Evolutionary conservation across 768 basidiomycete genomes (phyloP).

Genomic region (Boletus insuetus): DNA sequence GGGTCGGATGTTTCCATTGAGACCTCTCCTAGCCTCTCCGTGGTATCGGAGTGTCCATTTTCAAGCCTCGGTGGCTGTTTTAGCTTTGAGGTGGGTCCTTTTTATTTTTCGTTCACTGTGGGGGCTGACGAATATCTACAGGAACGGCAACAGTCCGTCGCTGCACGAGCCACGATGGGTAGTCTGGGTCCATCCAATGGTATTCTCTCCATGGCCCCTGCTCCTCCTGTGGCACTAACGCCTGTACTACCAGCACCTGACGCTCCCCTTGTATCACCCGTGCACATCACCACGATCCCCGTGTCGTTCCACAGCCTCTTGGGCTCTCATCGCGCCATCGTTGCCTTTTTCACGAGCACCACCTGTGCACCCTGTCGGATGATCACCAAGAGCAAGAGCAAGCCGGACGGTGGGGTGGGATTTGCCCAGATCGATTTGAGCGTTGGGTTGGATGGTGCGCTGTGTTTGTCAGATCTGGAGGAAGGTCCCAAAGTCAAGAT

Average conservation of each 20-base stretch:
- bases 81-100: too few relatives aligned
- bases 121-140: too few relatives aligned
- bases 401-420: slow-evolving; percentile 47
- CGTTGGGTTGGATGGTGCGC: slow-evolving; percentile 56
- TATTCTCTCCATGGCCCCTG: too few relatives aligned
- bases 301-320: slow-evolving; percentile 70
- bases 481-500: too few relatives aligned
- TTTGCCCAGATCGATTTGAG: slow-evolving; percentile 86
- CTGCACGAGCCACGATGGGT: slow-evolving; percentile 44
- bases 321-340: slow-evolving; percentile 61
- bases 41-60: too few relatives aligned
- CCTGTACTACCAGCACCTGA: slow-evolving; percentile 32
- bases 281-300: slow-evolving; percentile 73
- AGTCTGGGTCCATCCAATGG: not conserved
- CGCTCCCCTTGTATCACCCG: slow-evolving; percentile 52
- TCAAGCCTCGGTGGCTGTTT: too few relatives aligned
- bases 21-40: not conserved
- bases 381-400: slow-evolving; percentile 68
- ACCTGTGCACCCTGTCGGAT: slow-evolving; percentile 77
- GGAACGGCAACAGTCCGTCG: slow-evolving; percentile 21
- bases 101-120: too few relatives aligned
- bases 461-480: too few relatives aligned
- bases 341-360: slow-evolving; percentile 79
- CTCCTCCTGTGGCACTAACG: slow-evolving; percentile 1
- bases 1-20: not conserved